Conservation (phyloP, 2,329 filamentous ascomycete species). For the Pseudogymnoascus sp. region DNA sequence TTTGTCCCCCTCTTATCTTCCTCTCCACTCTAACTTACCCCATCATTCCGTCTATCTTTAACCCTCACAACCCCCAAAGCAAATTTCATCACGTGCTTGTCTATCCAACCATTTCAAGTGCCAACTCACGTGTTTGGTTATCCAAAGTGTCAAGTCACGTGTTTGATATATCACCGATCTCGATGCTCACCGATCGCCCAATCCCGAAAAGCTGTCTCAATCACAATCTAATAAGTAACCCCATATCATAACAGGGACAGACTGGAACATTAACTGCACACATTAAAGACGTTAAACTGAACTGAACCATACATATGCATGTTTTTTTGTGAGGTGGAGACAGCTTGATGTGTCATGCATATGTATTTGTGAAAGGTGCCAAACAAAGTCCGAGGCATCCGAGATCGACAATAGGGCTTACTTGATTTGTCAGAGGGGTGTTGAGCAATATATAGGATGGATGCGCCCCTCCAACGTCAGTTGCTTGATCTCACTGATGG, state of each 20-base stretch:
- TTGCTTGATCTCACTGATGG: background rate
- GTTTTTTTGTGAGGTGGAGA: background rate
- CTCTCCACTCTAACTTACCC: background rate
- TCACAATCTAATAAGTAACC: background rate
- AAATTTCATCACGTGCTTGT: background rate
- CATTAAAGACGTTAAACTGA: background rate
- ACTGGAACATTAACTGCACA: background rate
- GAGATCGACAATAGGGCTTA: background rate
- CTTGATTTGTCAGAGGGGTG: conserved; percentile 3
- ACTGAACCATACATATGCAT: conserved; percentile 3
- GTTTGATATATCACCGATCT: background rate
- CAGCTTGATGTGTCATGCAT: background rate
- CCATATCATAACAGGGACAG: background rate
- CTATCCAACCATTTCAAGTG: background rate
- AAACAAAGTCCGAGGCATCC: background rate
- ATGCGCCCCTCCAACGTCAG: background rate
- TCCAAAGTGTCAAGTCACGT: too few species aligned
- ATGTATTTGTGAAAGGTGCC: background rate
- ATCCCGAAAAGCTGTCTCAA: background rate
- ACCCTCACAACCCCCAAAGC: background rate
- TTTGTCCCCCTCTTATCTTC: background rate
- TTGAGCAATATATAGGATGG: background rate
- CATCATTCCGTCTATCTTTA: background rate
- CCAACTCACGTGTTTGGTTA: too few species aligned
- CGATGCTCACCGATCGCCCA: background rate